These are phyloP conservation scores for Phialocephala sp. DNA, from an alignment of 2,329 filamentous ascomycete genomes.

Conservation along the genomic window DNA sequence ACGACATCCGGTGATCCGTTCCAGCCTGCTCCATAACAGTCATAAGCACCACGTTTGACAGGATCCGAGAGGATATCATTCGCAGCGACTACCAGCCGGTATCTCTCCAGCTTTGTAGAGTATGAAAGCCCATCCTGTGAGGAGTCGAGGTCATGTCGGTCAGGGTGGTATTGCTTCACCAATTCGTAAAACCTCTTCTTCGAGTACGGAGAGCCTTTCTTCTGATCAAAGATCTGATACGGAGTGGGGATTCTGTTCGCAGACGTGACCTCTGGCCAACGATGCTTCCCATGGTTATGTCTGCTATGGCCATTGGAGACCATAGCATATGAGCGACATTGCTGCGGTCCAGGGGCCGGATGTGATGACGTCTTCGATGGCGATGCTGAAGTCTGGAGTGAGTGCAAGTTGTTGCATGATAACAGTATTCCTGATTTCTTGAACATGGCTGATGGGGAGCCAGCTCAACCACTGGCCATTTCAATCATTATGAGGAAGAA, in stretches of 20 bases:
- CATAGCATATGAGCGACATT: constrained; percentile 46
- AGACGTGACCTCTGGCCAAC: constrained; percentile 42
- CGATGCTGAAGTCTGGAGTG: constrained; percentile 40
- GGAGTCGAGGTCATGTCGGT: constrained; percentile 57
- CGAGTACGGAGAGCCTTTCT: constrained; percentile 70
- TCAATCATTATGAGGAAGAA: constrained; percentile 17
- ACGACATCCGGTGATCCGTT: constrained; percentile 50
- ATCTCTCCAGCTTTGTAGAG: constrained; percentile 79
- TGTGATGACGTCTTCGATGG: constrained; percentile 41
- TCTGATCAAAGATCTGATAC: constrained; percentile 80
- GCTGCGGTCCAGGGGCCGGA: constrained; percentile 28
- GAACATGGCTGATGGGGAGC: constrained; percentile 46
- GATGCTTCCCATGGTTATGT: constrained; percentile 40
- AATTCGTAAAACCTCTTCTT: constrained; percentile 88
- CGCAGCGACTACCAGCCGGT: constrained; percentile 85
- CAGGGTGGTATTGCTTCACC: constrained; percentile 95
- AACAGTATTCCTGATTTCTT: constrained; percentile 50
- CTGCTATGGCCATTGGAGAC: constrained; percentile 45
- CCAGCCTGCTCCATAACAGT: constrained; percentile 84
- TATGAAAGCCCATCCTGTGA: constrained; percentile 57
- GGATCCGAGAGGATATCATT: constrained; percentile 88
- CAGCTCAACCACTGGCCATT: constrained; percentile 23
- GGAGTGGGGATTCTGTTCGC: constrained; percentile 61
- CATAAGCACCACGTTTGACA: constrained; percentile 79
- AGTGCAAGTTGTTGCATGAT: constrained; percentile 46